Percentiles rank a stretch among this genome's conserved stretches.
phyloP scores from a whole-genome alignment of 441 rosid genomes.

The Erodium moschatum region DNA sequence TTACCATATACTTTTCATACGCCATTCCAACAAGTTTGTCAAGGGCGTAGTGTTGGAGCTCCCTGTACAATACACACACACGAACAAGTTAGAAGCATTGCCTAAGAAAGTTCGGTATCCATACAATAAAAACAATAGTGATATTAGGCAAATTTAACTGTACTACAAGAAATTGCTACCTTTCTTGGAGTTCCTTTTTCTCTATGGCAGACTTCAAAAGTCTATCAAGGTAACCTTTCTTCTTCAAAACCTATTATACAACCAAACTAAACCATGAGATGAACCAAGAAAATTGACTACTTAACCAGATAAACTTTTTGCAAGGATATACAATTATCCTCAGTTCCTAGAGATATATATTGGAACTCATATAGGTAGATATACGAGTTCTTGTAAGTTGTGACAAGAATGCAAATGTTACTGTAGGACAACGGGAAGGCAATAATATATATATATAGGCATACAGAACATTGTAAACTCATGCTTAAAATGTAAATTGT shows the following conservation, averaged over 20 bases:
- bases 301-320: background rate
- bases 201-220: conserved; percentile 50
- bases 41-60: conserved; percentile 56
- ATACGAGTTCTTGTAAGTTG: background rate
- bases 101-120: background rate
- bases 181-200: conserved; percentile 55
- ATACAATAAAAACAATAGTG: background rate
- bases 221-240: conserved; percentile 44
- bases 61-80: conserved; percentile 38
- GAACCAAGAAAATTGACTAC: background rate
- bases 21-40: conserved; percentile 77
- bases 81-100: conserved; percentile 7
- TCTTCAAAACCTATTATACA: conserved; percentile 50
- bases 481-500: too few relatives aligned
- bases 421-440: background rate
- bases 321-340: background rate
- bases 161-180: conserved; percentile 35
- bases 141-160: conserved; percentile 8
- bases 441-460: background rate
- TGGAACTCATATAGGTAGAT: background rate
- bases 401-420: background rate
- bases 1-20: conserved; percentile 78
- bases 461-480: too few relatives aligned
- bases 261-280: conserved; percentile 18
- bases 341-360: background rate